Evolutionary conservation across 2,329 filamentous ascomycete species (phyloP).

Genomic region (Aspergillus unguis): DNA sequence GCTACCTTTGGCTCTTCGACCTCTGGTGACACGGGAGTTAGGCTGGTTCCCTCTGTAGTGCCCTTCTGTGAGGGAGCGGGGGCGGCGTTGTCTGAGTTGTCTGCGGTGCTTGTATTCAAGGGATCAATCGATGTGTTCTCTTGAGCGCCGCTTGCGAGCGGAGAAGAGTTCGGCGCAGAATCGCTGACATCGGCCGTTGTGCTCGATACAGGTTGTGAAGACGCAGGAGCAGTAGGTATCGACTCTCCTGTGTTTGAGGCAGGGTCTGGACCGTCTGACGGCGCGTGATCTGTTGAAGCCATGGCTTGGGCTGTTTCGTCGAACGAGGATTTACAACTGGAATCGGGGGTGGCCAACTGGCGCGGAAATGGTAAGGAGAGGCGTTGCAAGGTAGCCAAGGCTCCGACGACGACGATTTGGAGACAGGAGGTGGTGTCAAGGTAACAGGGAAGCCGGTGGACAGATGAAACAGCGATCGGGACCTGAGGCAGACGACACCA

Average conservation of each 20-base stretch:
- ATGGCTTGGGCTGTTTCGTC: constrained; percentile 8
- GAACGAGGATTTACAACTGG: background rate
- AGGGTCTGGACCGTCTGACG: constrained; percentile 18
- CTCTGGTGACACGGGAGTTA: constrained; percentile 17
- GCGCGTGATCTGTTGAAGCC: constrained; percentile 23
- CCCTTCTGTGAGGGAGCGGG: constrained; percentile 16
- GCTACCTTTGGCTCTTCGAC: constrained; percentile 24
- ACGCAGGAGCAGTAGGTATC: constrained; percentile 16
- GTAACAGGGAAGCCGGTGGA: constrained; percentile 2
- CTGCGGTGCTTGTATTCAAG: constrained; percentile 20
- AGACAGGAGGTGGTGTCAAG: background rate
- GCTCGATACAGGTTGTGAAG: constrained; percentile 19
- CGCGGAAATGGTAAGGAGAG: background rate
- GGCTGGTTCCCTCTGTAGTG: constrained; percentile 11
- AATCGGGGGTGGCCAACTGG: background rate
- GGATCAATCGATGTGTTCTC: constrained; percentile 8
- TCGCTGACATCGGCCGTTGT: constrained; percentile 15
- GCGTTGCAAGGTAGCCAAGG: background rate
- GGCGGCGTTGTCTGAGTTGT: constrained; percentile 21
- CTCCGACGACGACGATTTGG: background rate
- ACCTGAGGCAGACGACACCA: constrained; percentile 10
- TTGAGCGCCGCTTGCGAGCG: constrained; percentile 14
- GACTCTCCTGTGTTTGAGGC: constrained; percentile 16
- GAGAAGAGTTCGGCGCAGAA: constrained; percentile 8
- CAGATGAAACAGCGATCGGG: constrained; percentile 12